Evolutionary conservation across 257 asterid genomes (phyloP), one percentile per base, ranked within the genome.

Genomic region (Scutellaria barbata): DNA sequence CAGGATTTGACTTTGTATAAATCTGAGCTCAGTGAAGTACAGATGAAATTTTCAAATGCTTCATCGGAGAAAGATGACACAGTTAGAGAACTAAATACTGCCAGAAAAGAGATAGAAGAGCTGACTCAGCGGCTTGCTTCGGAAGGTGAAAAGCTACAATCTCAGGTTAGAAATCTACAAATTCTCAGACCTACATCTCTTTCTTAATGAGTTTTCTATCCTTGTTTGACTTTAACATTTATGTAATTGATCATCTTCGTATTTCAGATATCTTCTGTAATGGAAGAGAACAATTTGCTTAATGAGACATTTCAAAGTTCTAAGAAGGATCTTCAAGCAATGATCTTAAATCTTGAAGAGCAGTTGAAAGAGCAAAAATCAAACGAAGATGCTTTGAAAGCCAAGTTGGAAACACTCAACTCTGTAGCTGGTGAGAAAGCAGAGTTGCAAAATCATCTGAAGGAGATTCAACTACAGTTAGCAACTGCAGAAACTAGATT

Each of bases 211-310:
- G 12, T 45, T 16, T 47, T 39, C 50, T 33, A 8, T 42, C n/a
- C 66, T 77, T 60, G 52, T 68, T 5, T 25, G 20, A 55, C 66
- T 69, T 37, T 6, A 8, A 4, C 68, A 16, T 53, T 57, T 70
- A 57, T 53, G 35, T 53, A 22, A 77, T 14, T 57, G 35, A 66
- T 16, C 54, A 25, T 71, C 42, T 74, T 69, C 55, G 33, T 66
- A 47, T 59, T 74, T 37, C 92, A 89, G 96, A 81, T 90, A 78
- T 85, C 95, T 66, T 87, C 95, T 50, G 79, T 84, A 11, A 78
- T 80, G 83, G 91, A 89, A 68, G 96, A 94, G 77, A 94, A 86
- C 69, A 86, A 77, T 73, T 69, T 48, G 78, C 92, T 90, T 22
- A 81, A 75, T 12, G 95, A 92, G 84, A 79, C 90, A 62, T 83